Base-by-base conservation (phyloP, 2,329 filamentous ascomycete genomes). In the Leptographium flavum region DNA sequence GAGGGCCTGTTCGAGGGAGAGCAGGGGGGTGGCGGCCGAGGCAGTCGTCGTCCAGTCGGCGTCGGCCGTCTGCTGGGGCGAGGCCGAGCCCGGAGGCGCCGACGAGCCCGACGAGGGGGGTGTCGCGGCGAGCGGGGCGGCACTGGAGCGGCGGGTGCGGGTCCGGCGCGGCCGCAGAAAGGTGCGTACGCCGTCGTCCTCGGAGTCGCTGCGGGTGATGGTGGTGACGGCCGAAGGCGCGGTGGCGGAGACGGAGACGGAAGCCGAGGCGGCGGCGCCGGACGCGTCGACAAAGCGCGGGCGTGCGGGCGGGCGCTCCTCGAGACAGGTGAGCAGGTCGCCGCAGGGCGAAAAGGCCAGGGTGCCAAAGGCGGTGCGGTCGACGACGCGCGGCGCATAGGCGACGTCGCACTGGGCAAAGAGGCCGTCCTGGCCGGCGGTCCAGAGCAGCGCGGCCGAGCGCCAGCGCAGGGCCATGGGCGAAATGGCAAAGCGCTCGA, bases 351-450 rank as follows among this genome's bases (percentile, higher is more conserved):
- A 79, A 48, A 81, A 79, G 2, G 73, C 65, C 57, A 81, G 68
- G 27, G 68, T 72, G 0, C 77, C 81, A 4, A 79, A 69, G 2
- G 76, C 68, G 43, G 76, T 71, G 17, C 75, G 70, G 55, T 83
- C 77, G 40, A 82, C 71, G 15, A 75, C 69, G 52, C 75, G 75
- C 3, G 73, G 74, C 0, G 77, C 75, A 59, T 74, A 81, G 0
- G 75, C 73, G 19, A 81, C 66, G 55, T 83, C 79, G 49, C 74
- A 79, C 54, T 83, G 79, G 25, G 68, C 71, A 48, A 83, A 81
- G 3, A 69, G 57, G 0, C 75, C 74, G 50, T 82, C 78, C 22
- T 67, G 68, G 2, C 77, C 77, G 7, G 71, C 78, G 1, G 76
- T 79, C 79, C 79, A 83, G 1, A 83, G 60, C 39, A 81, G 66